phyloP scores from a whole-genome alignment of 495 filamentous ascomycete species.

The Arthonia radiata region DNA sequence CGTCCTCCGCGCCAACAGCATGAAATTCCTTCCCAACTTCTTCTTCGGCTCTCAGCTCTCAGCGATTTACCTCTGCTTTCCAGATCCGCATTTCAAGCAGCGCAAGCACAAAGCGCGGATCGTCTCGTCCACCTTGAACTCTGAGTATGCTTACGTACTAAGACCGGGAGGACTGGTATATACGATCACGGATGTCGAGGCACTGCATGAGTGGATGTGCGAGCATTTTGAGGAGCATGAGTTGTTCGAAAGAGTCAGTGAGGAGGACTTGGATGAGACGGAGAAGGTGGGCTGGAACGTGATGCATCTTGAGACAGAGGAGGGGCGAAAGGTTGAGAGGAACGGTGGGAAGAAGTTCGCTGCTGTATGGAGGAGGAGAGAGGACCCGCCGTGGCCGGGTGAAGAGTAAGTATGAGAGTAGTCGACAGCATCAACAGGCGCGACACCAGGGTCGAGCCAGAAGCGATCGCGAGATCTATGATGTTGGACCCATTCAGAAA shows the following conservation, averaged over 20 bases:
- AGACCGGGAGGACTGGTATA: constrained; percentile 66
- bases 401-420: no score
- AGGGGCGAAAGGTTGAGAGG: constrained; percentile 87
- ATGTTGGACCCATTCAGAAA: no score
- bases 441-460: no score
- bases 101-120: constrained; percentile 94
- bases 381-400: constrained; percentile 52
- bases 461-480: no score
- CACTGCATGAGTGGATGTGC: constrained; percentile 81
- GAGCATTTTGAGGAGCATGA: constrained; percentile 51
- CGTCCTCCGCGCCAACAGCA: constrained; percentile 74
- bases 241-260: constrained; percentile 33
- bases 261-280: constrained; percentile 7
- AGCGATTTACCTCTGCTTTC: constrained; percentile 94
- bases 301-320: constrained; percentile 77
- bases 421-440: no score
- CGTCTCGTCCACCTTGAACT: constrained; percentile 61
- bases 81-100: constrained; percentile 92
- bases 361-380: constrained; percentile 55
- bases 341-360: constrained; percentile 77
- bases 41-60: constrained; percentile 49
- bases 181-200: constrained; percentile 92
- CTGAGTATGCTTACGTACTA: constrained; percentile 81
- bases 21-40: constrained; percentile 97
- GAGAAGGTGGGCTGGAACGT: constrained; percentile 15